phyloP scores from a whole-genome alignment of 495 filamentous ascomycete genomes.

The Hypoxylon rickii region DNA sequence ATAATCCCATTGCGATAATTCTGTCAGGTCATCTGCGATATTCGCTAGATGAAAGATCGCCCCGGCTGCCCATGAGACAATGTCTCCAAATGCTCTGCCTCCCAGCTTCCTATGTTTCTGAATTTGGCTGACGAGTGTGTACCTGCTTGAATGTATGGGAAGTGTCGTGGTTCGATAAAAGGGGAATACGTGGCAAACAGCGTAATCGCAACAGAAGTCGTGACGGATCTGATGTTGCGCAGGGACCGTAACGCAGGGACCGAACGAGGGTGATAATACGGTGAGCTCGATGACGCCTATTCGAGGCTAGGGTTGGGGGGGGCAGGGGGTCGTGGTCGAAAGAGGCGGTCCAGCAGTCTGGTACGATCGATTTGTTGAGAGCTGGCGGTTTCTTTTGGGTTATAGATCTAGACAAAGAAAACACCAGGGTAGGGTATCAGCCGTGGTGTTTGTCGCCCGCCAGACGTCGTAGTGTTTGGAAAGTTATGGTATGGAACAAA shows the following conservation, averaged over 20 bases:
- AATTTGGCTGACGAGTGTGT: conserved; percentile 2
- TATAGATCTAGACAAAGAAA: too few species aligned
- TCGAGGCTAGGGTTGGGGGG: conserved; percentile 6
- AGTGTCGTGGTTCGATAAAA: background rate
- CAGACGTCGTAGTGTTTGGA: too few species aligned
- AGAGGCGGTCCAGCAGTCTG: background rate
- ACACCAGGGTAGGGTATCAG: too few species aligned
- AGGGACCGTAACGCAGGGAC: conserved; percentile 15
- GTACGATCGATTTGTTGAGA: conserved; percentile 19
- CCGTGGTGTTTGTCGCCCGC: too few species aligned
- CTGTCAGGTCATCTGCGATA: conserved; percentile 36
- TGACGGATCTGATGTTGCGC: conserved; percentile 11
- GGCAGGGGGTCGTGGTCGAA: conserved; percentile 16
- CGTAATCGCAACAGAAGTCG: conserved; percentile 5
- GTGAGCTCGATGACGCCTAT: conserved; percentile 28
- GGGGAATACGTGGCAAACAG: background rate
- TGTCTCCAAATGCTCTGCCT: too few species aligned
- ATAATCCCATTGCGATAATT: conserved; percentile 65
- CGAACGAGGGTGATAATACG: conserved; percentile 14
- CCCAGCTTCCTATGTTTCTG: too few species aligned
- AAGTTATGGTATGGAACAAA: too few species aligned
- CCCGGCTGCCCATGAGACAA: conserved; percentile 31
- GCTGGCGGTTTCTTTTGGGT: conserved; percentile 1
- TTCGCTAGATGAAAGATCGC: conserved; percentile 21
- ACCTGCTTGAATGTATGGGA: conserved; percentile 4